Evolutionary conservation across 805 yeast species (phyloP).

Genomic region (Hyphopichia homilentoma): DNA sequence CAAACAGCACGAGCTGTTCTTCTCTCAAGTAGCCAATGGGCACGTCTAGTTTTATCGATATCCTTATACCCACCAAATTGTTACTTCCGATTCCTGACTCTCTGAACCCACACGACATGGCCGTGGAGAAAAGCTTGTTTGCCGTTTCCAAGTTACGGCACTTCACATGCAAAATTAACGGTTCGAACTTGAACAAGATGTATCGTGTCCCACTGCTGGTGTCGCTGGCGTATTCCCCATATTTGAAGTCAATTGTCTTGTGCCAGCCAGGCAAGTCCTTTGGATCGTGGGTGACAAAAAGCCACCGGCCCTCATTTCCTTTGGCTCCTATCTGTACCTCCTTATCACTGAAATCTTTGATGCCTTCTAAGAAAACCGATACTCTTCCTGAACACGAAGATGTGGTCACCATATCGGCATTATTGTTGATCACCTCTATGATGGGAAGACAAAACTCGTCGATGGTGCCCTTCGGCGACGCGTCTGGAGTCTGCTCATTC

Average conservation of each 20-base stretch:
- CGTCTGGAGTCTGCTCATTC: conserved; percentile 46
- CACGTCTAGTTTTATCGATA: conserved; percentile 66
- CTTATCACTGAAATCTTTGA: conserved; percentile 30
- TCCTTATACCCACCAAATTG: conserved; percentile 73
- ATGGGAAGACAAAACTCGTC: conserved; percentile 72
- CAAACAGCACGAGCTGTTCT: conserved; percentile 39
- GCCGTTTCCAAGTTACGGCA: conserved; percentile 64
- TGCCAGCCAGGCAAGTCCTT: conserved; percentile 48
- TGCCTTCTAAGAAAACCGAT: conserved; percentile 77
- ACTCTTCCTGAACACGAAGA: conserved; percentile 88
- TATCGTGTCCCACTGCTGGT: conserved; percentile 39
- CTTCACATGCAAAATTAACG: conserved; percentile 79
- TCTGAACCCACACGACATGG: conserved; percentile 83
- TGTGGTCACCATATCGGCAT: conserved; percentile 72
- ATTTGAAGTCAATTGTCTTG: conserved; percentile 22
- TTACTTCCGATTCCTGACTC: conserved; percentile 85
- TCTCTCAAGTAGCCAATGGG: conserved; percentile 61
- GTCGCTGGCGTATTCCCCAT: not conserved
- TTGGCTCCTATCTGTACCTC: conserved; percentile 63
- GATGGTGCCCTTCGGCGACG: conserved; percentile 88
- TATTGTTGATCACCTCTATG: conserved; percentile 61
- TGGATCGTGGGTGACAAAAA: conserved; percentile 71
- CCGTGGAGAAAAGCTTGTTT: conserved; percentile 56
- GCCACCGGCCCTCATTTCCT: conserved; percentile 83
- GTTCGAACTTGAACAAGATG: conserved; percentile 77